phyloP scores from a whole-genome alignment of 306 rosid genomes.

The Glycine tomentella region DNA sequence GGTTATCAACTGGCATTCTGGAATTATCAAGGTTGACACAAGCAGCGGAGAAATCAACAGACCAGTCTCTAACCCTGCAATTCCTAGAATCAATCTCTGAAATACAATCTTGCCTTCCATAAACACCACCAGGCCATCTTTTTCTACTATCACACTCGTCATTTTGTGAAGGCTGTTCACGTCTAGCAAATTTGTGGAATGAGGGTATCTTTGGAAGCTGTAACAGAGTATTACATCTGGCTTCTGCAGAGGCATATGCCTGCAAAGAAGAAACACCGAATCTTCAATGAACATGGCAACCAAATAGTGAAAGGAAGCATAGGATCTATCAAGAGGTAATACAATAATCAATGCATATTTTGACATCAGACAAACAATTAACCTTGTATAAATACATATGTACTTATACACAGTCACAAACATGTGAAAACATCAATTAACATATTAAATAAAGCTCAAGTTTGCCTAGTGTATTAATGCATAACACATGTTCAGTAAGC shows the following conservation, averaged over 20 bases:
- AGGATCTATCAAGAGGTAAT: constrained; percentile 24
- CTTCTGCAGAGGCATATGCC: constrained; percentile 98
- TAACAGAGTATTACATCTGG: constrained; percentile 67
- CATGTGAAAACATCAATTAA: neutral
- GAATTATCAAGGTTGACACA: constrained; percentile 87
- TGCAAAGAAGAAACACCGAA: constrained; percentile 51
- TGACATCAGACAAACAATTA: neutral
- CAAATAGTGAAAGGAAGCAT: constrained; percentile 31
- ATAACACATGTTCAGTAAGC: neutral
- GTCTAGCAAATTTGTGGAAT: constrained; percentile 91
- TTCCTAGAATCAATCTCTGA: constrained; percentile 98
- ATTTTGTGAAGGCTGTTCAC: constrained; percentile 74
- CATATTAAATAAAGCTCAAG: neutral
- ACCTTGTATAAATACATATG: neutral
- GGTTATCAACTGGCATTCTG: constrained; percentile 80
- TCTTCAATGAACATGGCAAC: constrained; percentile 35
- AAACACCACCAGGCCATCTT: constrained; percentile 84
- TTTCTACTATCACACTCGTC: constrained; percentile 81
- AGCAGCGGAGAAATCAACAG: constrained; percentile 93
- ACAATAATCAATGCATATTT: constrained; percentile 3
- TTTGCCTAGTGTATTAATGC: neutral
- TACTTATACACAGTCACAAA: neutral
- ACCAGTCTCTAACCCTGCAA: constrained; percentile 97
- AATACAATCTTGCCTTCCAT: constrained; percentile 93
- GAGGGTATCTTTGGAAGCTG: constrained; percentile 99